A percentile compares a stretch with the other conserved stretches of the same genome.
phyloP scores from a whole-genome alignment of 23 red algal species.

The Gracilaria caudata region DNA sequence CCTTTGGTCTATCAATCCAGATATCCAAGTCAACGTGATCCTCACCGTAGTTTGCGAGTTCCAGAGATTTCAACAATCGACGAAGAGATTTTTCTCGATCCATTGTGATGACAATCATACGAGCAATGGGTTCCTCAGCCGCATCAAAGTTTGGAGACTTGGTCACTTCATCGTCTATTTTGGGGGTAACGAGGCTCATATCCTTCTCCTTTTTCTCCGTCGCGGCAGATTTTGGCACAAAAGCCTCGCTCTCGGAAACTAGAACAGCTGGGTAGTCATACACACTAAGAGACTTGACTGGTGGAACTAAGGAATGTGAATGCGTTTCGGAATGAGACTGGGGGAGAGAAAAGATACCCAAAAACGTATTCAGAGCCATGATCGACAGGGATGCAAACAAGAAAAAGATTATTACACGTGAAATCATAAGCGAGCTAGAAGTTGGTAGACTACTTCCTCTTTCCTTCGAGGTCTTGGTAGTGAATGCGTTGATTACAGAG shows the following conservation, averaged over 20 bases:
- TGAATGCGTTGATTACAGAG: slow-evolving; percentile 10
- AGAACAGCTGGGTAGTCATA: slow-evolving; percentile 57
- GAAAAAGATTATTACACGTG: slow-evolving; percentile 30
- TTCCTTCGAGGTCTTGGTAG: neutral
- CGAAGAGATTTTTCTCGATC: slow-evolving; percentile 53
- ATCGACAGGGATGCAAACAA: slow-evolving; percentile 15
- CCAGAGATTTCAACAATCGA: slow-evolving; percentile 61
- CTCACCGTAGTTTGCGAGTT: slow-evolving; percentile 51
- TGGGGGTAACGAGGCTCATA: slow-evolving; percentile 23
- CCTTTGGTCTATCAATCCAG: slow-evolving; percentile 66
- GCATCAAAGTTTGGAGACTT: slow-evolving; percentile 32
- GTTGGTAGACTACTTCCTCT: neutral
- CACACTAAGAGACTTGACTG: slow-evolving; percentile 8
- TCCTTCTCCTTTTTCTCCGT: slow-evolving; percentile 22
- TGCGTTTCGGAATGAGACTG: neutral
- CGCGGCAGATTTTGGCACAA: slow-evolving; percentile 1
- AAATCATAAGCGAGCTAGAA: slow-evolving; percentile 17
- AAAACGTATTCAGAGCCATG: neutral
- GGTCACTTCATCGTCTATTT: slow-evolving; percentile 36
- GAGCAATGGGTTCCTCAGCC: slow-evolving; percentile 53
- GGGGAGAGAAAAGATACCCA: neutral
- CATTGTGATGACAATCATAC: slow-evolving; percentile 81
- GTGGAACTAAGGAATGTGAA: neutral
- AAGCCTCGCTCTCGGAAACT: slow-evolving; percentile 55
- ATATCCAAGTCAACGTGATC: slow-evolving; percentile 76